Conservation (phyloP, 768 basidiomycete species). For the Collybia sordida region DNA sequence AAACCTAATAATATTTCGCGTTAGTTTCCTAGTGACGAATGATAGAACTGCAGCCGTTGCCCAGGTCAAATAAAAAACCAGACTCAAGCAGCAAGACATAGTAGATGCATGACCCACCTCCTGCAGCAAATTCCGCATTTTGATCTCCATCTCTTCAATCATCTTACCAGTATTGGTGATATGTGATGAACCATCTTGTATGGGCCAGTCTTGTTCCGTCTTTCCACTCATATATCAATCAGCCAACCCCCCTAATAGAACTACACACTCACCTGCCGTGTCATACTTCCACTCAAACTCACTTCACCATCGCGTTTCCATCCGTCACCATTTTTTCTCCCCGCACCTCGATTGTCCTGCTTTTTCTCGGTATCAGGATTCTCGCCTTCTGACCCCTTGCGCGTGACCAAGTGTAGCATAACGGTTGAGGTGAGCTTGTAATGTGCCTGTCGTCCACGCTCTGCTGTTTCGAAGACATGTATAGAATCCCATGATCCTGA, state of each 20-base stretch:
- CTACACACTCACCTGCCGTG: conserved; percentile 72
- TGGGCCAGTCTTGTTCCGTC: conserved; percentile 85
- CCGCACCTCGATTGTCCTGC: conserved; percentile 32
- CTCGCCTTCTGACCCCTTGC: conserved; percentile 35
- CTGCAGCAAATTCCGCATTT: conserved; percentile 94
- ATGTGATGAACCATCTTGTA: conserved; percentile 81
- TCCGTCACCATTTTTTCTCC: conserved; percentile 36
- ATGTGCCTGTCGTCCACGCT: conserved; percentile 88
- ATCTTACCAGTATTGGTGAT: conserved; percentile 92
- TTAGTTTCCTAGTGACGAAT: conserved; percentile 1
- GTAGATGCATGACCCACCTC: conserved; percentile 49
- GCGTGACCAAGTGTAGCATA: conserved; percentile 87
- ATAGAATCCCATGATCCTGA: conserved; percentile 97
- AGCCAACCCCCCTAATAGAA: conserved; percentile 3
- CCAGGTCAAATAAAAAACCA: conserved; percentile 3
- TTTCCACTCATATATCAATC: conserved; percentile 23
- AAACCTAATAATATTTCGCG: conserved; percentile 51
- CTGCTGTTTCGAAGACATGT: conserved; percentile 95
- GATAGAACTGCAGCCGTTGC: not conserved
- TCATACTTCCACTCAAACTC: conserved; percentile 93
- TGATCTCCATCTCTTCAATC: conserved; percentile 99
- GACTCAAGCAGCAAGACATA: not conserved
- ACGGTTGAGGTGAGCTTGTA: conserved; percentile 98
- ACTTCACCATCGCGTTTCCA: conserved; percentile 74
- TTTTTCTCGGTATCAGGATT: conserved; percentile 16